phyloP scores from a whole-genome alignment of 345 rosid genomes.

The Acer yangbiense region DNA sequence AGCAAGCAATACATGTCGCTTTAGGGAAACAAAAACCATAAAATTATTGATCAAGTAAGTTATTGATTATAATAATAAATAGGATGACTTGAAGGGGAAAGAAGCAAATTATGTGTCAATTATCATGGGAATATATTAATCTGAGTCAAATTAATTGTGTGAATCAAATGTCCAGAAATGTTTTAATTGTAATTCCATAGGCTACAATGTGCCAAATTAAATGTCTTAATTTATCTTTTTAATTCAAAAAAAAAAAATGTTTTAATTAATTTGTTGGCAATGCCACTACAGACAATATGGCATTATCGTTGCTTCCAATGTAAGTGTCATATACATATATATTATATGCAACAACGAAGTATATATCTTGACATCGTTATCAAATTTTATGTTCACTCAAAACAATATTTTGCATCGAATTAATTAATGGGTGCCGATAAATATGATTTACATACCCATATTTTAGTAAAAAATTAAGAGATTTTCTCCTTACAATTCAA shows the following conservation, averaged over 20 bases:
- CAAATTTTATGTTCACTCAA: not conserved
- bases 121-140: not conserved
- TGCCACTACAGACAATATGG: not conserved
- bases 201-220: not conserved
- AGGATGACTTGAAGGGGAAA: not conserved
- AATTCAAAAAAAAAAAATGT: too few relatives aligned
- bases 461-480: too few relatives aligned
- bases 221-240: too few relatives aligned
- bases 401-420: not conserved
- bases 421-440: too few relatives aligned
- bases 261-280: too few relatives aligned
- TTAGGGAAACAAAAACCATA: not conserved
- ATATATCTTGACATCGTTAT: not conserved
- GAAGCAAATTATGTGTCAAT: slow-evolving; percentile 18
- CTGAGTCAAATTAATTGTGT: not conserved
- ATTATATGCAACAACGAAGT: not conserved
- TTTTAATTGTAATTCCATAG: not conserved
- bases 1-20: not conserved
- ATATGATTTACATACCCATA: too few relatives aligned
- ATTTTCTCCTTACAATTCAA: too few relatives aligned
- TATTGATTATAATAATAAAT: too few relatives aligned
- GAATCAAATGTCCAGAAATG: not conserved
- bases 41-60: not conserved
- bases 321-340: not conserved
- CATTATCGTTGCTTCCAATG: not conserved